These are phyloP conservation scores for Phytophthora constricta DNA, from an alignment of 352 stramenopile species.

Conservation along the genomic window DNA sequence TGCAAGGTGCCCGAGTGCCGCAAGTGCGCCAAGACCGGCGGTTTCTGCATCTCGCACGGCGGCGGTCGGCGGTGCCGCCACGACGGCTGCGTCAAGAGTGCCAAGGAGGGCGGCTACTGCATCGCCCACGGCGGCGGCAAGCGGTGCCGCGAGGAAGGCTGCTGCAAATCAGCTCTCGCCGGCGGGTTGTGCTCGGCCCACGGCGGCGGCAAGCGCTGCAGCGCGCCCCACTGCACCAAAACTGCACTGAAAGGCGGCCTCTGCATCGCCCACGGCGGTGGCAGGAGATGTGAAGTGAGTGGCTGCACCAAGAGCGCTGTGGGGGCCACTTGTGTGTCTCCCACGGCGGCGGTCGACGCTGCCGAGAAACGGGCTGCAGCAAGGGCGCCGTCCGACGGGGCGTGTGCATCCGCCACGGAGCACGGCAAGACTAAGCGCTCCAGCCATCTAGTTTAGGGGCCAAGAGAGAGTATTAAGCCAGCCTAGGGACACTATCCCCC, in stretches of 20 bases:
- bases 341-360: slow-evolving; percentile 68
- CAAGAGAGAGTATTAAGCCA: too few species aligned
- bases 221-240: slow-evolving; percentile 55
- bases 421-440: slow-evolving; percentile 32
- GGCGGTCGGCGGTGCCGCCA: slow-evolving; percentile 61
- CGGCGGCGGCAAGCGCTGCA: slow-evolving; percentile 70
- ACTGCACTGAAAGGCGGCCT: slow-evolving; percentile 69
- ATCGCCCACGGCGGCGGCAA: slow-evolving; percentile 69
- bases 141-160: slow-evolving; percentile 55
- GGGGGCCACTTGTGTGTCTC: slow-evolving; percentile 64
- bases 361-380: slow-evolving; percentile 59
- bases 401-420: slow-evolving; percentile 76
- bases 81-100: slow-evolving; percentile 69
- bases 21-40: slow-evolving; percentile 75
- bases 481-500: too few species aligned
- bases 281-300: slow-evolving; percentile 56
- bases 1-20: slow-evolving; percentile 65
- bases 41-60: slow-evolving; percentile 80
- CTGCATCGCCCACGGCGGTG: slow-evolving; percentile 72
- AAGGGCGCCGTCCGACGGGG: slow-evolving; percentile 77
- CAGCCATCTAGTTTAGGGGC: slow-evolving; percentile 21
- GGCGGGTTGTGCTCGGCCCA: slow-evolving; percentile 75
- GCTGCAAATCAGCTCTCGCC: slow-evolving; percentile 68
- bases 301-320: slow-evolving; percentile 67
- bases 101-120: slow-evolving; percentile 74